Conservation (phyloP, 306 rosid genomes). For the Trichosanthes cucumerina region DNA sequence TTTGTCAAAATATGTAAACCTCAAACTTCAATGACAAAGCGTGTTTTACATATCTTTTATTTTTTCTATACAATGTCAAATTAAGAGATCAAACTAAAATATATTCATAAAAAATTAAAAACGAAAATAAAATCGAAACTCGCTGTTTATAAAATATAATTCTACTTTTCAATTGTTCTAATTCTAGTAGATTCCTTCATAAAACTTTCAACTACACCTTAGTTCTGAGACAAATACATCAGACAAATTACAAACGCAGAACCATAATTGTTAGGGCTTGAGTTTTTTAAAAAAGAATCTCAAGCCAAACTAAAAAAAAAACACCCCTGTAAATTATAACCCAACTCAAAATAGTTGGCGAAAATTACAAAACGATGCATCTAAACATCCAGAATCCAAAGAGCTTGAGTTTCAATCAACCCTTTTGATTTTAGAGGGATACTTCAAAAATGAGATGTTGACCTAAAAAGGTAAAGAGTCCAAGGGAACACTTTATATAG, state of each 20-base stretch:
- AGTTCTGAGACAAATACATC: background rate
- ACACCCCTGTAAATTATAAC: background rate
- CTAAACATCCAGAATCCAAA: background rate
- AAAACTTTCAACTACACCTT: background rate
- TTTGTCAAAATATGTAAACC: too few species aligned
- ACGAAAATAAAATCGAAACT: too few species aligned
- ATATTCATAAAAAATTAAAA: too few species aligned
- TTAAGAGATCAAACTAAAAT: too few species aligned
- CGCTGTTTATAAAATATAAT: too few species aligned
- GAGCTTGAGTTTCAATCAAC: background rate
- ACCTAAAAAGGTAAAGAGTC: background rate
- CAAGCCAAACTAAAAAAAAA: background rate
- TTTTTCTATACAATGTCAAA: too few species aligned
- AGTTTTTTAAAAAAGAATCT: background rate
- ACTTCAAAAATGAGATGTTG: background rate
- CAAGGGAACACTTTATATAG: background rate
- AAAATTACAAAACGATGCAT: background rate
- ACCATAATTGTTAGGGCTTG: background rate
- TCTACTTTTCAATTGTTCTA: background rate
- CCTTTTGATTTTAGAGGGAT: background rate
- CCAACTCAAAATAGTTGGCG: background rate
- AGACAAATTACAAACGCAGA: background rate
- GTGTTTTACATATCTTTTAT: too few species aligned
- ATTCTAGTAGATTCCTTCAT: background rate
- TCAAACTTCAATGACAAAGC: too few species aligned